A percentile compares a stretch with the other conserved stretches of the same genome.
Evolutionary conservation across 2,329 filamentous ascomycete genomes (phyloP).

Genomic region (Curvularia eragrostidis): DNA sequence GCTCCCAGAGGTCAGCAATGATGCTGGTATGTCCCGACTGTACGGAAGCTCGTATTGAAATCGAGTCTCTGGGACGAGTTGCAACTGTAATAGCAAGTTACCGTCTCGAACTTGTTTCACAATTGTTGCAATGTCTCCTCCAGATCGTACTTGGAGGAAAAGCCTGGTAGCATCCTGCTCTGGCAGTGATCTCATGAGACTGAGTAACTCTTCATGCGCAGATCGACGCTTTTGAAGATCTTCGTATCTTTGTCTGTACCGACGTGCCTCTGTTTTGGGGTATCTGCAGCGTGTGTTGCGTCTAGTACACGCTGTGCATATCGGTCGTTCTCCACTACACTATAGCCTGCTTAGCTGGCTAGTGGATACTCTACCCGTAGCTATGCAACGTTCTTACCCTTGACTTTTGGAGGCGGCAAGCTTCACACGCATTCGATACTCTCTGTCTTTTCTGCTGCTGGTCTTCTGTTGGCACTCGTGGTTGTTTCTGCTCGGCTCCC

Average conservation of each 20-base stretch:
- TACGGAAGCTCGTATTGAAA: slow-evolving; percentile 28
- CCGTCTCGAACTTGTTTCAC: slow-evolving; percentile 20
- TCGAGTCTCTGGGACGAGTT: slow-evolving; percentile 19
- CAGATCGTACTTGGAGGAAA: slow-evolving; percentile 23
- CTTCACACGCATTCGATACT: too few species aligned
- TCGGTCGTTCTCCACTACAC: not conserved
- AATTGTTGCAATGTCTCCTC: slow-evolving; percentile 20
- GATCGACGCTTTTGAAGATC: not conserved
- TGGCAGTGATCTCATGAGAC: not conserved
- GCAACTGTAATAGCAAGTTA: slow-evolving; percentile 21
- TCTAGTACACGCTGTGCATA: not conserved
- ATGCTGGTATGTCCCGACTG: slow-evolving; percentile 11
- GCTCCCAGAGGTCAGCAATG: slow-evolving; percentile 11
- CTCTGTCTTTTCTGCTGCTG: too few species aligned
- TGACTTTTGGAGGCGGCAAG: too few species aligned
- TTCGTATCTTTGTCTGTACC: not conserved
- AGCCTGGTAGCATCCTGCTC: slow-evolving; percentile 21
- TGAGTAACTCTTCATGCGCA: not conserved
- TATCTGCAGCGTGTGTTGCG: not conserved
- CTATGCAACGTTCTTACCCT: too few species aligned
- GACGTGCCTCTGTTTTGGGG: not conserved
- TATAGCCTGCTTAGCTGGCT: not conserved
- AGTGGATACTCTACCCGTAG: too few species aligned
- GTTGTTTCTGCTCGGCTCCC: too few species aligned
- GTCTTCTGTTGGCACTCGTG: too few species aligned